Base-by-base conservation (phyloP, 306 rosid genomes). In the Rosa multiflora region DNA sequence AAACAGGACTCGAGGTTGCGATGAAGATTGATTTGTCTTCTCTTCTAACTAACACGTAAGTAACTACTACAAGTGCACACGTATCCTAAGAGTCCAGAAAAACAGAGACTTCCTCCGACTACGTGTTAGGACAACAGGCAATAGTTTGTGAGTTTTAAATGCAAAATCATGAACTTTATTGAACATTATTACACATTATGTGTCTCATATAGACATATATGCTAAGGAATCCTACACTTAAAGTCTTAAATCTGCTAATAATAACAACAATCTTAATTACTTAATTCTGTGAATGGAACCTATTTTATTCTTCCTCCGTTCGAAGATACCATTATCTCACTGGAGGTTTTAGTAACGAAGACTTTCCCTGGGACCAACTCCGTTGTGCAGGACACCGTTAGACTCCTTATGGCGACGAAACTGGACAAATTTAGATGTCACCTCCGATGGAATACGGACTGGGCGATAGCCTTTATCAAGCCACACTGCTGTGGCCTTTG, bases 401-500 rank as follows among this genome's bases (percentile, higher is more conserved):
- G 83, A 77, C 75, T 89, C 82, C 66, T 79, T 83, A 13, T 83
- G 83, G 23, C 83, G 87, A 78, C 90, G 40, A 75, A 81, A 82
- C 26, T 84, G 70, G 63, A 81, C 89, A 64, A 92, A 44, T 83
- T 87, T 94, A 20, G 95, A 91, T 78, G 79, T 88, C 67, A 87
- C 47, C 59, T 87, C 92, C n/a, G 87, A 77, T 1, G 98, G 97
- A 79, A 92, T 83, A 52, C 97, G 92, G 74, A 84, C 77, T 5
- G 99, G 97, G 32, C 82, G 97, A 62, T 91, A 92, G 80, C 70
- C 89, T 83, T 84, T 88, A 85, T 90, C 92, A 26, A 94, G 94
- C 93, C 98, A 88, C 66, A 91, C 98, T 6, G 84, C 92, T 1
- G 94, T 86, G 80, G 86, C 91, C 89, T 86, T 91, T 66, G 96